Conservation (phyloP, 202 grass and related monocot species). For the Eragrostis tef region DNA sequence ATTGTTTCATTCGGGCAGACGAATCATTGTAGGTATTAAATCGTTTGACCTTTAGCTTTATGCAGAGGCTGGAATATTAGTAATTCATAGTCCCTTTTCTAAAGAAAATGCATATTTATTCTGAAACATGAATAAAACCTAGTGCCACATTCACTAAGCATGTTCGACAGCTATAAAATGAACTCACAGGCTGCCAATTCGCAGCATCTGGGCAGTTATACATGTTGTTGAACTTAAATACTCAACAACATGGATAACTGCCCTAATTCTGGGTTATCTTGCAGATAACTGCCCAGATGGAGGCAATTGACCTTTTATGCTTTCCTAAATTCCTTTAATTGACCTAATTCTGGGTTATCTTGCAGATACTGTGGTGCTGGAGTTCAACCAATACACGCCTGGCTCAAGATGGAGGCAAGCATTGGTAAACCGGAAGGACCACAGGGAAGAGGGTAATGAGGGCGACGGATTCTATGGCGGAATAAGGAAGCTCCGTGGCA, state of each 20-base stretch:
- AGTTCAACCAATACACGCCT: conserved; percentile 91
- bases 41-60: conserved; percentile 23
- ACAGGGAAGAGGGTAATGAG: conserved; percentile 88
- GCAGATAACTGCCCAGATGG: too few relatives aligned
- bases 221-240: not conserved
- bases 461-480: conserved; percentile 92
- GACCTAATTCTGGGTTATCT: not conserved
- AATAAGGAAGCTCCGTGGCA: conserved; percentile 68
- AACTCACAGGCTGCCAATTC: conserved; percentile 10
- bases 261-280: too few relatives aligned
- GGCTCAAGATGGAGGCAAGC: conserved; percentile 93
- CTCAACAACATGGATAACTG: too few relatives aligned
- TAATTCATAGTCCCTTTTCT: too few relatives aligned
- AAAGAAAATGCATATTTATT: not conserved
- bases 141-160: not conserved
- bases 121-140: conserved; percentile 20
- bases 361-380: conserved; percentile 68
- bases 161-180: not conserved
- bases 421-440: conserved; percentile 66
- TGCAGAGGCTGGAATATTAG: not conserved
- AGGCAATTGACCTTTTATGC: not conserved
- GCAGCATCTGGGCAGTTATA: not conserved
- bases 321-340: not conserved
- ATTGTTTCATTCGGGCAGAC: not conserved
- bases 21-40: not conserved